Evolutionary conservation across 2,329 filamentous ascomycete species (phyloP), one percentile per base, ranked within the genome.

Genomic region (Epichloe glyceriae): DNA sequence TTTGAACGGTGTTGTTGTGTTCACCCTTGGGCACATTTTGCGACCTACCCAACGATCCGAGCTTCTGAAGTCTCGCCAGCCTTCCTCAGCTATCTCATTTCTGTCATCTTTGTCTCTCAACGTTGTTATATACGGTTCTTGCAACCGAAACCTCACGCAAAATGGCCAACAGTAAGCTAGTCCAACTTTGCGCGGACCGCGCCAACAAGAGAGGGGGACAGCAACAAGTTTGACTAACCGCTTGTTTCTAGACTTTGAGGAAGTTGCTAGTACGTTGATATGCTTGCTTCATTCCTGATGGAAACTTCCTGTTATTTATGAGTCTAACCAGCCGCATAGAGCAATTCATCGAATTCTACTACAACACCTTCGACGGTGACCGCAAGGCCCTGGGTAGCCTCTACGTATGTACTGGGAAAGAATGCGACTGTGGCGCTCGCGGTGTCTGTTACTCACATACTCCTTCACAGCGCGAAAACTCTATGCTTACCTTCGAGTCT

Each of bases 401-500:
- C 73, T 97, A 96, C 75, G 91, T 95, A 80, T 65, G 86, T 62
- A 30, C n/a, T 6, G 17, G 26, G n/a, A n/a, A 30, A 38, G 34
- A 14, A 20, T 26, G 10, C 17, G 35, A 35, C 30, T 15, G 17
- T 14, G 30, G 30, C 26, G 10, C n/a, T 35, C 14, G 20, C 6
- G 35, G 5, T 12, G 39, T 12, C 26, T 15, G 35, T 11, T 43
- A 45, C 55, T 56, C 55, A 52, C 43, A 44, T 33, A 0, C 5
- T 10, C 5, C 17, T 39, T 20, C n/a, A 63, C 60, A 95, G 88
- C 82, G 86, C 62, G 78, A 85, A 4, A 69, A 83, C 54, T 97
- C 93, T 46, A 95, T 95, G 86, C 77, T 97, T 70, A 96, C 91
- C 47, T 97, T 96, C 64, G 88, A 97, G 78, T 82, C 77, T 45